A percentile compares a stretch with the other conserved stretches of the same genome.
Evolutionary conservation across 2,329 filamentous ascomycete genomes (phyloP).

Genomic region (Hymenoscyphus salicellus): DNA sequence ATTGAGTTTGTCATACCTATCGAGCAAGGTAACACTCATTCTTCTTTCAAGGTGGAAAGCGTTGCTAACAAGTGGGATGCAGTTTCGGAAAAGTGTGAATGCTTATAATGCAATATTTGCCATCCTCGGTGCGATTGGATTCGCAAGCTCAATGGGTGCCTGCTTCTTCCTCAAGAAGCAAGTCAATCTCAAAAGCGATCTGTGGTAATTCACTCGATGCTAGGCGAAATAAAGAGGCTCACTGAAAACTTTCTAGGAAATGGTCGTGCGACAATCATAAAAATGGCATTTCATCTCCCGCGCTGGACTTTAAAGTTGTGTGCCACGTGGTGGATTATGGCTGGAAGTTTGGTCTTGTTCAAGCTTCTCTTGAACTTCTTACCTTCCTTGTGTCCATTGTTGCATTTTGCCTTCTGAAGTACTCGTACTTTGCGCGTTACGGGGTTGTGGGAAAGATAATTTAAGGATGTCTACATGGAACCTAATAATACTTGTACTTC

Average conservation of each 20-base stretch:
- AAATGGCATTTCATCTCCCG: constrained; percentile 17
- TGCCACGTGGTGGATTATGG: constrained; percentile 22
- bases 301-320: constrained; percentile 22
- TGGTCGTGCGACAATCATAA: constrained; percentile 25
- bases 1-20: constrained; percentile 19
- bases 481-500: background rate
- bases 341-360: constrained; percentile 27
- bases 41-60: background rate
- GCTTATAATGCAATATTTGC: constrained; percentile 23
- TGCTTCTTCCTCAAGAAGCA: constrained; percentile 21
- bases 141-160: constrained; percentile 22
- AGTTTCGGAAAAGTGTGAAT: constrained; percentile 23
- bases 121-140: constrained; percentile 20
- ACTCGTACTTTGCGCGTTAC: constrained; percentile 20
- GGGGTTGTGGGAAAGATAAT: constrained; percentile 19
- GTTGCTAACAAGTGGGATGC: background rate
- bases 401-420: constrained; percentile 22
- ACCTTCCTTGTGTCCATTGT: constrained; percentile 22
- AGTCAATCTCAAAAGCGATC: constrained; percentile 16
- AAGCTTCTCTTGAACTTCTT: constrained; percentile 25
- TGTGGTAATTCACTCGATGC: constrained; percentile 18
- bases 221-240: background rate
- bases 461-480: constrained; percentile 1
- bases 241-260: constrained; percentile 13
- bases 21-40: constrained; percentile 17